Conservation (phyloP, 2,329 filamentous ascomycete genomes). For the Magnaporthales sp. region DNA sequence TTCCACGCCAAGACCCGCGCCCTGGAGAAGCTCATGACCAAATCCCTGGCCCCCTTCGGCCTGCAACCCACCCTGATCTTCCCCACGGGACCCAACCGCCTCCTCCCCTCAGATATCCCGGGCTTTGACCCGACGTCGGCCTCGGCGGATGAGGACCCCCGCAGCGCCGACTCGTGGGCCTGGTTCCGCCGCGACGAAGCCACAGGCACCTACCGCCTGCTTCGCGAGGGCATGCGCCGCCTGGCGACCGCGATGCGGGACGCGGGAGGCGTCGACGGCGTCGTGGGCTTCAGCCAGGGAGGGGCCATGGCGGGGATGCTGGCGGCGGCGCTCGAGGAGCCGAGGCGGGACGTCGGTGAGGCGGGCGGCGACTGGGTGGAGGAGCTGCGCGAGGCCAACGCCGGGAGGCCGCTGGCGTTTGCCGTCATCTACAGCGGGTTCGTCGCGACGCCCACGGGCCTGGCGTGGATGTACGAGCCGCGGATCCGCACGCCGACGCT, state of each 20-base stretch:
- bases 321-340: slow-evolving; percentile 54
- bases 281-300: slow-evolving; percentile 78
- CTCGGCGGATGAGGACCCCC: slow-evolving; percentile 20
- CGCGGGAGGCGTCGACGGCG: slow-evolving; percentile 65
- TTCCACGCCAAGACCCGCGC: slow-evolving; percentile 87
- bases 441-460: slow-evolving; percentile 49
- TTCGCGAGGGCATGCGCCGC: slow-evolving; percentile 58
- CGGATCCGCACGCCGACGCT: slow-evolving; percentile 67
- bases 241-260: slow-evolving; percentile 54
- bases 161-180: slow-evolving; percentile 59
- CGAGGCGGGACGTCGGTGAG: slow-evolving; percentile 14
- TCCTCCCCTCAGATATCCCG: slow-evolving; percentile 59
- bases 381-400: slow-evolving; percentile 40
- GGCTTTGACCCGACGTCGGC: slow-evolving; percentile 40
- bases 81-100: slow-evolving; percentile 58
- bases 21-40: slow-evolving; percentile 70
- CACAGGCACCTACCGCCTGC: slow-evolving; percentile 53
- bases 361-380: slow-evolving; percentile 31
- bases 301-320: slow-evolving; percentile 65
- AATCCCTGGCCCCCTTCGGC: slow-evolving; percentile 55
- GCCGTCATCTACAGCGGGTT: slow-evolving; percentile 74
- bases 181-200: slow-evolving; percentile 73
- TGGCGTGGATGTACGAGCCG: slow-evolving; percentile 66
- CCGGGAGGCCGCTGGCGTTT: slow-evolving; percentile 48
- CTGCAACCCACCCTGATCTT: slow-evolving; percentile 51